These are phyloP conservation scores for Saturnispora sekii DNA, from an alignment of 805 yeast species.

Conservation along the genomic window DNA sequence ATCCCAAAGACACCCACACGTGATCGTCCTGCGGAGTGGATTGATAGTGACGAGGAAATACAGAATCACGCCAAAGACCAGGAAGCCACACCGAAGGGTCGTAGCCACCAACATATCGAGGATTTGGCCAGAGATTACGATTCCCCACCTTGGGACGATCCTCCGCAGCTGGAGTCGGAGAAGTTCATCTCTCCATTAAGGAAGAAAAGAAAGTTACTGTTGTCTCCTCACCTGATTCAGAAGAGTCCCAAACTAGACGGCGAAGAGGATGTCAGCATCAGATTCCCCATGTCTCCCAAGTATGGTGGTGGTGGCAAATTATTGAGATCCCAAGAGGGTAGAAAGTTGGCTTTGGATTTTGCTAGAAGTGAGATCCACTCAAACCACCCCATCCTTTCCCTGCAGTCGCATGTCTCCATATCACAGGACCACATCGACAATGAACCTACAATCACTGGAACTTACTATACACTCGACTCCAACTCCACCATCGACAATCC, in stretches of 20 bases:
- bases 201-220: conserved; percentile 1
- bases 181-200: conserved; percentile 10
- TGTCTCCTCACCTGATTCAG: conserved; percentile 1
- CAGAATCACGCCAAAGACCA: background rate
- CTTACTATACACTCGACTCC: conserved; percentile 7
- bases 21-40: background rate
- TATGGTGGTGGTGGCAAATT: conserved; percentile 32
- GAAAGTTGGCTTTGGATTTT: conserved; percentile 20
- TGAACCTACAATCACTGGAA: conserved; percentile 3
- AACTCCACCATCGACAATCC: conserved; percentile 10
- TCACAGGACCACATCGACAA: background rate
- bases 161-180: conserved; percentile 23
- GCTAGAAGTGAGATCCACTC: conserved; percentile 19
- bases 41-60: background rate
- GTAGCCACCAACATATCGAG: conserved; percentile 8
- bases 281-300: conserved; percentile 41
- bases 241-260: conserved; percentile 2
- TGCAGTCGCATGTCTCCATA: conserved; percentile 6
- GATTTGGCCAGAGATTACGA: conserved; percentile 19
- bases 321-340: conserved; percentile 22
- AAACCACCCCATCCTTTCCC: conserved; percentile 19
- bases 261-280: conserved; percentile 16
- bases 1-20: too few species aligned
- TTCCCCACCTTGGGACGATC: conserved; percentile 28
- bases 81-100: conserved; percentile 1